Evolutionary conservation across 2,329 filamentous ascomycete species (phyloP).

Genomic region (Penicillium sp.): DNA sequence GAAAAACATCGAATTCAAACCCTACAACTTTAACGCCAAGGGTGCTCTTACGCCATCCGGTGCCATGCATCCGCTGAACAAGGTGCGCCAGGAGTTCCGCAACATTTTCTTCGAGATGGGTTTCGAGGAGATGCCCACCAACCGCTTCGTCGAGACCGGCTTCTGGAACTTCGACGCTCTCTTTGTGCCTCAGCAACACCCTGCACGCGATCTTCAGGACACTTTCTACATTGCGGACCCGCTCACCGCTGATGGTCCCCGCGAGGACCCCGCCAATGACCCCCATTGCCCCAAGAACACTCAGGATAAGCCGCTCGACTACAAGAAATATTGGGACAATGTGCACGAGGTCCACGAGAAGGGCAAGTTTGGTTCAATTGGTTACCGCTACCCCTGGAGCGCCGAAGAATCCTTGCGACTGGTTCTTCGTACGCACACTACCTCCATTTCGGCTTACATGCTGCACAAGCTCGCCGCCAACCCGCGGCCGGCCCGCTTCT

Average conservation of each 20-base stretch:
- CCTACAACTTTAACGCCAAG: slow-evolving; percentile 76
- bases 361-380: slow-evolving; percentile 92
- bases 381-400: slow-evolving; percentile 94
- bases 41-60: slow-evolving; percentile 56
- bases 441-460: slow-evolving; percentile 86
- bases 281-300: slow-evolving; percentile 46
- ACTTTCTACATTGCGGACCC: slow-evolving; percentile 98
- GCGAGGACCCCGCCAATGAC: slow-evolving; percentile 56
- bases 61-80: slow-evolving; percentile 70
- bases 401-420: slow-evolving; percentile 83
- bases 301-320: slow-evolving; percentile 61
- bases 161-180: slow-evolving; percentile 99
- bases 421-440: slow-evolving; percentile 95
- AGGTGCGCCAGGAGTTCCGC: slow-evolving; percentile 93
- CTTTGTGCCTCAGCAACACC: slow-evolving; percentile 96
- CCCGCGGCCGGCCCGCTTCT: slow-evolving; percentile 89
- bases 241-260: slow-evolving; percentile 69
- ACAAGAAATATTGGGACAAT: slow-evolving; percentile 85
- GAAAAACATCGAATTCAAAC: slow-evolving; percentile 90
- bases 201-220: slow-evolving; percentile 94
- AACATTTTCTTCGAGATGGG: slow-evolving; percentile 99
- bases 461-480: slow-evolving; percentile 85
- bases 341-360: slow-evolving; percentile 84
- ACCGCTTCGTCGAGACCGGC: slow-evolving; percentile 89
- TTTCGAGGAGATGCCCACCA: slow-evolving; percentile 97